Evolutionary conservation across 352 stramenopile genomes (phyloP).

Genomic region (Pythium periplocum): DNA sequence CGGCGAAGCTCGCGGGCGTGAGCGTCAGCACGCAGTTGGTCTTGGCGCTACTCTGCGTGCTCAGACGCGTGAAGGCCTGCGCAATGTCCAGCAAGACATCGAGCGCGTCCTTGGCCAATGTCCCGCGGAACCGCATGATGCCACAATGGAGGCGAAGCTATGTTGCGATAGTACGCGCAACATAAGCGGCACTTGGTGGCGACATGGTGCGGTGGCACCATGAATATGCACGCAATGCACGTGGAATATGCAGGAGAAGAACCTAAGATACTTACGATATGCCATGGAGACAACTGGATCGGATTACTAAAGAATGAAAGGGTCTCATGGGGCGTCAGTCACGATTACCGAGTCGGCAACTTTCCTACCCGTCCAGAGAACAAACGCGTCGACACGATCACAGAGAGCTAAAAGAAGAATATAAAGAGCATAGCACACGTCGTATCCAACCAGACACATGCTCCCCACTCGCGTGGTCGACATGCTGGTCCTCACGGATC

Average conservation of each 20-base stretch:
- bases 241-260: too few relatives aligned
- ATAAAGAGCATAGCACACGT: too few relatives aligned
- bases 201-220: not conserved
- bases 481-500: too few relatives aligned
- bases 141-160: not conserved
- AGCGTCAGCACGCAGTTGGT: constrained; percentile 70
- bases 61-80: constrained; percentile 64
- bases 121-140: constrained; percentile 75
- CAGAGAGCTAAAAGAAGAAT: not conserved
- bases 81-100: constrained; percentile 73
- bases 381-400: not conserved
- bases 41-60: constrained; percentile 45
- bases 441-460: too few relatives aligned
- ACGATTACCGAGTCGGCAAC: constrained; percentile 21
- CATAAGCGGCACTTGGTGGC: not conserved
- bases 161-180: not conserved
- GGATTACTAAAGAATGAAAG: constrained; percentile 79
- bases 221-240: not conserved
- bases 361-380: not conserved
- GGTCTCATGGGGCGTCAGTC: constrained; percentile 16
- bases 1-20: constrained; percentile 51
- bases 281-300: constrained; percentile 43
- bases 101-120: constrained; percentile 66
- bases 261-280: too few relatives aligned
- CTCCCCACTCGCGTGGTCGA: too few relatives aligned